Evolutionary conservation across 1,284 basidiomycete genomes (phyloP).

Genomic region (Peniophora sp.): DNA sequence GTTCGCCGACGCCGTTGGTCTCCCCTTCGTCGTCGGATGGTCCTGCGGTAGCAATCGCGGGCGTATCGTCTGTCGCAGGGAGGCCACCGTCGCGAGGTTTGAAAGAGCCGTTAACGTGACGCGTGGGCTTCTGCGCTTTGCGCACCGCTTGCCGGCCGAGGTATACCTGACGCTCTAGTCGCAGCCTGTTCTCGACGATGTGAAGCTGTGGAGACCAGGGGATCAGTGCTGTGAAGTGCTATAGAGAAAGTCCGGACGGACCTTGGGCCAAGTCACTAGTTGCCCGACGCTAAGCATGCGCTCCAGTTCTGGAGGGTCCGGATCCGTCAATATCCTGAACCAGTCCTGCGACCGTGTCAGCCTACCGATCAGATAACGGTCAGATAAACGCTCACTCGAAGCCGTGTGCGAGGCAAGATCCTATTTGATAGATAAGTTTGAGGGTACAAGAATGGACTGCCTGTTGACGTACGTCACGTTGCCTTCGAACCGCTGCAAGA

Average conservation of each 20-base stretch:
- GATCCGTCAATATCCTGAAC: conserved; percentile 79
- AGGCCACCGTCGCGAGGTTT: conserved; percentile 15
- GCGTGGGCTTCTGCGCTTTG: conserved; percentile 29
- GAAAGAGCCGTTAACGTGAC: conserved; percentile 2
- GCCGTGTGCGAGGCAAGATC: conserved; percentile 80
- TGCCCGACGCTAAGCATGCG: conserved; percentile 84
- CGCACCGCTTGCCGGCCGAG: conserved; percentile 74
- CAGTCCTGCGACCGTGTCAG: conserved; percentile 53
- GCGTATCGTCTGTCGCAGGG: conserved; percentile 16
- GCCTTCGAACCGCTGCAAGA: conserved; percentile 84
- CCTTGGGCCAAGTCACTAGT: conserved; percentile 93
- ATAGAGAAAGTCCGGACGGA: conserved; percentile 26
- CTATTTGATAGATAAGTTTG: conserved; percentile 28
- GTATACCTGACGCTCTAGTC: conserved; percentile 77
- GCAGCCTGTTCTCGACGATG: conserved; percentile 82
- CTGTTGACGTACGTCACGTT: conserved; percentile 61
- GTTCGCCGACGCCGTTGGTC: conserved; percentile 19
- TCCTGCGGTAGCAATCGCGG: conserved; percentile 8
- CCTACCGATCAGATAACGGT: conserved; percentile 5
- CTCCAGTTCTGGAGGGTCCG: conserved; percentile 68
- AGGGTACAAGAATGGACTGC: conserved; percentile 1
- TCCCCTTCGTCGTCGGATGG: conserved; percentile 30
- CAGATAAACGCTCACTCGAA: conserved; percentile 45
- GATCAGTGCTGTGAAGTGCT: neutral
- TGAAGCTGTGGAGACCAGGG: conserved; percentile 48